phyloP scores from a whole-genome alignment of 306 rosid genomes.

The Macrotyloma uniflorum region DNA sequence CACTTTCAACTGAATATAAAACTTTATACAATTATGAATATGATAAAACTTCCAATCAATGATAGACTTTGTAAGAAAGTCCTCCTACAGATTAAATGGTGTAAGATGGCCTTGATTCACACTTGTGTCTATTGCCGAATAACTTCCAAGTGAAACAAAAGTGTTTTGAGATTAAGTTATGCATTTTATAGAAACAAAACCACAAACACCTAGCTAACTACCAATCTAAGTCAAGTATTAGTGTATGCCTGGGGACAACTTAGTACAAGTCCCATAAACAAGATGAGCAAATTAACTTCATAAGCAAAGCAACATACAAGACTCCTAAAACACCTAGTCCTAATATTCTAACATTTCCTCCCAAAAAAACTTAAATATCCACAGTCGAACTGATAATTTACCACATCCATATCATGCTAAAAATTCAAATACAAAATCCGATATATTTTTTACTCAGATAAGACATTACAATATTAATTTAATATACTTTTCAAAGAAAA shows the following conservation, averaged over 20 bases:
- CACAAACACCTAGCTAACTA: not conserved
- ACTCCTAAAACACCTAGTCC: slow-evolving; percentile 19
- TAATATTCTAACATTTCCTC: not conserved
- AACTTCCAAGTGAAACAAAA: not conserved
- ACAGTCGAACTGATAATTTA: not conserved
- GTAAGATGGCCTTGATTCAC: slow-evolving; percentile 1
- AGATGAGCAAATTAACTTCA: not conserved
- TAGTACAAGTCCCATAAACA: not conserved
- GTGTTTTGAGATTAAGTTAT: not conserved
- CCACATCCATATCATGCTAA: not conserved
- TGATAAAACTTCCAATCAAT: slow-evolving; percentile 8
- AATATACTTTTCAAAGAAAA: not conserved
- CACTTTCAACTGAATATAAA: slow-evolving; percentile 7
- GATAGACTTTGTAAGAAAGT: not conserved
- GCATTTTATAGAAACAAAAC: not conserved
- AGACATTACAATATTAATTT: not conserved
- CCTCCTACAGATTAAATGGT: not conserved
- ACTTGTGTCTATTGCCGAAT: not conserved
- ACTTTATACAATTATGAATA: not conserved
- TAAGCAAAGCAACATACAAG: not conserved
- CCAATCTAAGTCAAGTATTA: not conserved
- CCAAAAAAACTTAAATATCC: not conserved
- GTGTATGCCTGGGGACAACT: not conserved
- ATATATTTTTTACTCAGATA: not conserved
- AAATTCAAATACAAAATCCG: not conserved